A percentile compares a stretch with the other conserved stretches of the same genome.
Conservation (phyloP, 345 rosid species). For the Euphorbia tirucalli region DNA sequence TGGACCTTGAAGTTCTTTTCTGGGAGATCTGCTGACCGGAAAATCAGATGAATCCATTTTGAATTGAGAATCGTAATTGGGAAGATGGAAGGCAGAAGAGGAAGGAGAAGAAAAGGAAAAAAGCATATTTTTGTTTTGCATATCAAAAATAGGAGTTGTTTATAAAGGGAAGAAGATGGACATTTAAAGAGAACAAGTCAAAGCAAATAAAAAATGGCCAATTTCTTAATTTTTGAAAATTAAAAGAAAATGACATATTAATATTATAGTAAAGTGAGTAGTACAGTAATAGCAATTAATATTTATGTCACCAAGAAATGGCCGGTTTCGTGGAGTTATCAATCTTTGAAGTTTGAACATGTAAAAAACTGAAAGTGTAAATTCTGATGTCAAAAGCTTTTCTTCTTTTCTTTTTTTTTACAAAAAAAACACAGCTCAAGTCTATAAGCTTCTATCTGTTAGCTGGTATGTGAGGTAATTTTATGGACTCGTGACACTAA, state of each 20-base stretch:
- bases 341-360: slow-evolving; percentile 46
- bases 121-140: slow-evolving; percentile 15
- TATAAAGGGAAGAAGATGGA: neutral
- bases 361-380: no score
- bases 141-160: neutral
- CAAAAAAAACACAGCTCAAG: no score
- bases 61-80: neutral
- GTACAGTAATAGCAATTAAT: no score
- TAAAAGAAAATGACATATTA: neutral
- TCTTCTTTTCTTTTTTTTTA: no score
- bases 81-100: neutral
- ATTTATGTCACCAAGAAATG: slow-evolving; percentile 10
- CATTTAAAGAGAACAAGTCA: slow-evolving; percentile 30
- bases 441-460: no score
- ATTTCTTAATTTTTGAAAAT: no score
- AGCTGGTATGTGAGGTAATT: no score
- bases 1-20: slow-evolving; percentile 74
- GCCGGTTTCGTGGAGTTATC: slow-evolving; percentile 32
- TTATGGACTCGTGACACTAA: no score
- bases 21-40: slow-evolving; percentile 53
- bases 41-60: slow-evolving; percentile 40
- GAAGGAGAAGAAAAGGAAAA: slow-evolving; percentile 4
- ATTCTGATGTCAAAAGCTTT: no score
- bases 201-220: slow-evolving; percentile 15
- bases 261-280: neutral